Evolutionary conservation across 345 rosid genomes (phyloP).

Genomic region (Lumnitzera littorea): DNA sequence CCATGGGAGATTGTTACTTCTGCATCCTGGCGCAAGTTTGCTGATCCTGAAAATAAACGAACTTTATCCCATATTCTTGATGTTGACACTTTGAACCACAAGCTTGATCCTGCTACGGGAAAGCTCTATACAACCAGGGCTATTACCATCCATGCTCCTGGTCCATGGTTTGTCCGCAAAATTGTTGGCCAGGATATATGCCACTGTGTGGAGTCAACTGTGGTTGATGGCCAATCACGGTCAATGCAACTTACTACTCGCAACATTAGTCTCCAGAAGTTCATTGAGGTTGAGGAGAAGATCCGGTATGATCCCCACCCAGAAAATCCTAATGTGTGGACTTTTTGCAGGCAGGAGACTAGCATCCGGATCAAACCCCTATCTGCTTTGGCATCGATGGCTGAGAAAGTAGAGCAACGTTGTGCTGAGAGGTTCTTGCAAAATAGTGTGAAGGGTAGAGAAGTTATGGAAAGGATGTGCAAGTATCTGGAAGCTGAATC

Average conservation of each 20-base stretch:
- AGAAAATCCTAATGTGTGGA: slow-evolving; percentile 68
- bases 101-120: slow-evolving; percentile 54
- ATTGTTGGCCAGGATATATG: slow-evolving; percentile 91
- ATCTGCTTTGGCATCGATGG: slow-evolving; percentile 92
- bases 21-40: slow-evolving; percentile 96
- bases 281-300: slow-evolving; percentile 86
- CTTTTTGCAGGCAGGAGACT: slow-evolving; percentile 82
- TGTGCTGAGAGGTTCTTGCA: slow-evolving; percentile 92
- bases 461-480: slow-evolving; percentile 96
- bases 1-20: slow-evolving; percentile 99
- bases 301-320: slow-evolving; percentile 85
- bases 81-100: slow-evolving; percentile 74
- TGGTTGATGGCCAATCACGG: slow-evolving; percentile 63
- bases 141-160: slow-evolving; percentile 78
- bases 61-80: slow-evolving; percentile 72
- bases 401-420: slow-evolving; percentile 87
- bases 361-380: slow-evolving; percentile 82
- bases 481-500: slow-evolving; percentile 93
- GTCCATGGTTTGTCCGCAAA: slow-evolving; percentile 85
- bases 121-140: slow-evolving; percentile 88
- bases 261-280: slow-evolving; percentile 84
- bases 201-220: slow-evolving; percentile 84
- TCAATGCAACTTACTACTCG: slow-evolving; percentile 87
- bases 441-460: slow-evolving; percentile 83
- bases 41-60: slow-evolving; percentile 88